Evolutionary conservation across 345 rosid species (phyloP), one percentile per base, ranked within the genome.

Genomic region (Microcos paniculata): DNA sequence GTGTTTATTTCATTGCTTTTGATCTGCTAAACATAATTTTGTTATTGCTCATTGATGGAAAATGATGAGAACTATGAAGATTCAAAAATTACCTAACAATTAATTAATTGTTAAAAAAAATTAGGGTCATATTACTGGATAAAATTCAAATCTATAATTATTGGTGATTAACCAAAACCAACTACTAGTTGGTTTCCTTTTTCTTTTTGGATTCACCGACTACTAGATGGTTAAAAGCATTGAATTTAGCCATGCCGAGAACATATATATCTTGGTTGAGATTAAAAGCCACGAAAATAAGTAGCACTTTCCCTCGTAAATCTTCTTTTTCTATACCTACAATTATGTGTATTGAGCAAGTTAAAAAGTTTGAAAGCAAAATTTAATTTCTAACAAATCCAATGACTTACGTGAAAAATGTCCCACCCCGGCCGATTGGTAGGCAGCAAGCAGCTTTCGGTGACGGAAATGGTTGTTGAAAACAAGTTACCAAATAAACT

Each of bases 381-480:
- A 52, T 45, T 15, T 8, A 35, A 4, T 45, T 19, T 10, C 3
- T 19, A 31, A 31, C 24, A 31, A n/a, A 31, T 7, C 19, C 40
- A 45, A 19, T 18, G 61, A 57, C 30, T 52, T 64, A 56, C 16
- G 24, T 71, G 71, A 77, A 59, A 64, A 49, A 49, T 35, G 52
- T 49, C 57, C 26, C 40, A 19, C 23, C 63, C 5, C 48, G 40
- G 40, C 6, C 33, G 38, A 4, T 16, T 3, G 82, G 75, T 81
- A 61, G 87, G 89, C 83, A 18, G 38, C 1, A 7, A 7, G 75
- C 70, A 55, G 3, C 80, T 70, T 61, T 82, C 84, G 24, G 49
- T 15, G 45, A 62, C 18, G 80, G 80, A 48, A 75, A 23, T 18
- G 79, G 80, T 81, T 10, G 87, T 81, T 86, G 89, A 66, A 78